phyloP scores from a whole-genome alignment of 352 stramenopile genomes.

The Globisporangium middletonii region DNA sequence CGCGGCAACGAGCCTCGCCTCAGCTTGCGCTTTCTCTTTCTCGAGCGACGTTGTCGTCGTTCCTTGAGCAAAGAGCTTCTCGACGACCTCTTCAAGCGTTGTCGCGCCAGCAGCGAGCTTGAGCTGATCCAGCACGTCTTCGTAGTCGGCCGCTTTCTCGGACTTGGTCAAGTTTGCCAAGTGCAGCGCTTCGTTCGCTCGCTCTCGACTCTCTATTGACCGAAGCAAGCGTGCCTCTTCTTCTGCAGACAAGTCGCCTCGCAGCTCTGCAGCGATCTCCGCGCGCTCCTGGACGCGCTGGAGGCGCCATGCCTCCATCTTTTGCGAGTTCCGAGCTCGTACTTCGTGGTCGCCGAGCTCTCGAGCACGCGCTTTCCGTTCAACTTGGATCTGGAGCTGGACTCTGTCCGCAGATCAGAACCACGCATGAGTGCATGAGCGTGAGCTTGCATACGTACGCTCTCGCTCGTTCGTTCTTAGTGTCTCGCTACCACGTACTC shows the following conservation, averaged over 20 bases:
- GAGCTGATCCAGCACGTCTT: constrained; percentile 53
- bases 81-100: constrained; percentile 49
- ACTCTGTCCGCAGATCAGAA: constrained; percentile 17
- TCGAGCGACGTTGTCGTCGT: constrained; percentile 57
- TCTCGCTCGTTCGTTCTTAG: background rate
- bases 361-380: constrained; percentile 50
- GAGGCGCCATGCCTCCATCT: constrained; percentile 74
- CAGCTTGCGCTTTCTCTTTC: constrained; percentile 64
- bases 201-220: constrained; percentile 59
- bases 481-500: constrained; percentile 21
- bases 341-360: constrained; percentile 74
- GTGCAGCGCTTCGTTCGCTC: constrained; percentile 56
- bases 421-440: background rate
- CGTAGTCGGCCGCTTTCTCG: constrained; percentile 64
- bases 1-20: constrained; percentile 40
- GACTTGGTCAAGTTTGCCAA: constrained; percentile 59
- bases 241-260: constrained; percentile 61
- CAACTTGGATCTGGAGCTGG: constrained; percentile 63
- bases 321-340: constrained; percentile 73
- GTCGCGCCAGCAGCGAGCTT: constrained; percentile 59
- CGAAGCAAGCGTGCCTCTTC: constrained; percentile 51
- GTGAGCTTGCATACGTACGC: background rate
- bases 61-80: constrained; percentile 63
- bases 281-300: constrained; percentile 65
- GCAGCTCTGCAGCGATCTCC: constrained; percentile 70